A percentile compares a stretch with the other conserved stretches of the same genome.
Conservation (phyloP, 331 rosid species). For the Pyracantha coccinea region DNA sequence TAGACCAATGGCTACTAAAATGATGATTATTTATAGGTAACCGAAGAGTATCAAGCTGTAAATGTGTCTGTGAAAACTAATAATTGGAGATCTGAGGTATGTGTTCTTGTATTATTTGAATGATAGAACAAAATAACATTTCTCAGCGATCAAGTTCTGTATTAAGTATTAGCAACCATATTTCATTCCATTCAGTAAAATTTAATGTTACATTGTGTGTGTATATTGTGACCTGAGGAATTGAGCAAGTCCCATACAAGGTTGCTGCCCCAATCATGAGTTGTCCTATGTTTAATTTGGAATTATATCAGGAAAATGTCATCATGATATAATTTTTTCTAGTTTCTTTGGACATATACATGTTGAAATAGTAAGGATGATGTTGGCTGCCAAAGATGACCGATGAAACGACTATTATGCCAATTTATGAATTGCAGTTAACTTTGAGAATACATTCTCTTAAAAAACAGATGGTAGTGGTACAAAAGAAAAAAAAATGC, state of each 20-base stretch:
- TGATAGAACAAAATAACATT: background rate
- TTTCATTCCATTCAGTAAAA: background rate
- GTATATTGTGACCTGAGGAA: background rate
- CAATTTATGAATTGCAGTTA: background rate
- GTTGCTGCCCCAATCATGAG: background rate
- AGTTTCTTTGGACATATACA: background rate
- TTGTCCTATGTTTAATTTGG: background rate
- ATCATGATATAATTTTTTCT: background rate
- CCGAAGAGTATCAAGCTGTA: conserved; percentile 83
- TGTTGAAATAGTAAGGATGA: background rate
- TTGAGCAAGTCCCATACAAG: background rate
- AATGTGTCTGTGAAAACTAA: conserved; percentile 73
- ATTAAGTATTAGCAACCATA: background rate
- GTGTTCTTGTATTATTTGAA: background rate
- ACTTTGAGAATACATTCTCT: background rate
- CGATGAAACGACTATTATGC: background rate
- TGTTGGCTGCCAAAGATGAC: background rate
- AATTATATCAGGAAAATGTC: background rate
- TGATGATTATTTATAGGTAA: conserved; percentile 45
- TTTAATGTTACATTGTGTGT: background rate
- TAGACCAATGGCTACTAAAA: conserved; percentile 11
- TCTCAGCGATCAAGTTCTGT: background rate
- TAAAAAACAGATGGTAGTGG: background rate
- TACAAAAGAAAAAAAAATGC: background rate
- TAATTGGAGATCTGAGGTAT: conserved; percentile 56